Conservation (phyloP, 352 stramenopile genomes). For the Phytophthora lateralis region DNA sequence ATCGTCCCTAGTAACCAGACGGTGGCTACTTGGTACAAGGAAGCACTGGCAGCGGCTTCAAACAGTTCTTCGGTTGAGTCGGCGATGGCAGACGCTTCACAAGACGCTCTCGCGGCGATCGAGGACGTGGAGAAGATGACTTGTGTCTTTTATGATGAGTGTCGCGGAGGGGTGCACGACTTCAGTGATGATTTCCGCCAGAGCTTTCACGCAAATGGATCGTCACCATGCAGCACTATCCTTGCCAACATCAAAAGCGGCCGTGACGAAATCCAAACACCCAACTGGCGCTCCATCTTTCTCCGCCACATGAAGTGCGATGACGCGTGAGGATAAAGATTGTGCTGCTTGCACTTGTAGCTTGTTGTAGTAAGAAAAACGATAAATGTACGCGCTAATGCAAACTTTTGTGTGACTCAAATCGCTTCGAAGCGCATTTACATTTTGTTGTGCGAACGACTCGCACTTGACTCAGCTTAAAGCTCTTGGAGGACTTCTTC, state of each 20-base stretch:
- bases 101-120: conserved; percentile 47
- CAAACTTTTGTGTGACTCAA: neutral
- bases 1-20: conserved; percentile 55
- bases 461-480: conserved; percentile 40
- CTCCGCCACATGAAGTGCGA: conserved; percentile 68
- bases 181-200: conserved; percentile 66
- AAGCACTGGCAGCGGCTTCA: conserved; percentile 53
- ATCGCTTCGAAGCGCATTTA: conserved; percentile 1
- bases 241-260: conserved; percentile 64
- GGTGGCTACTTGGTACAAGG: conserved; percentile 50
- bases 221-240: conserved; percentile 67
- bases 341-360: neutral
- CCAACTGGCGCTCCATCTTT: conserved; percentile 77
- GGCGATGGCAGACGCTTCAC: conserved; percentile 17
- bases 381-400: conserved; percentile 1
- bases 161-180: conserved; percentile 68
- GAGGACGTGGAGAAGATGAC: conserved; percentile 89
- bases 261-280: conserved; percentile 63
- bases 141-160: conserved; percentile 89
- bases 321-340: conserved; percentile 12
- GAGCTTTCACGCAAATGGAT: conserved; percentile 65
- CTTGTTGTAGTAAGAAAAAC: neutral
- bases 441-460: conserved; percentile 6
- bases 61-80: conserved; percentile 42
- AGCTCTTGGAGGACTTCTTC: conserved; percentile 76